phyloP scores from a whole-genome alignment of 805 yeast species.

The Candida chilensis region DNA sequence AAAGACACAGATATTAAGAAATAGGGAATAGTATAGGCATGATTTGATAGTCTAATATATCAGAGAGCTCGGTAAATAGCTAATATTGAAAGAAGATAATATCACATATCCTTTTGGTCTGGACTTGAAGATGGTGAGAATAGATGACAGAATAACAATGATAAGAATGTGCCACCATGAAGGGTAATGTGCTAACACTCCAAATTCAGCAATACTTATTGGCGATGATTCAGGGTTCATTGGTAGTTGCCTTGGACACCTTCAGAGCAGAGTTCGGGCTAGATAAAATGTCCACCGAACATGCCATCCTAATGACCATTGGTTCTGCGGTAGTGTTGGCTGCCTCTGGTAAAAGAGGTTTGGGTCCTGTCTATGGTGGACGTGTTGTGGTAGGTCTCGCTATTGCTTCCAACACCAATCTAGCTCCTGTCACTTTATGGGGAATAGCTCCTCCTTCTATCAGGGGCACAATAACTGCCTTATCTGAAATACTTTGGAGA shows the following conservation, averaged over 20 bases:
- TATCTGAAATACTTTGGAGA: conserved; percentile 42
- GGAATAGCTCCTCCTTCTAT: conserved; percentile 35
- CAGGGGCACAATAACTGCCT: conserved; percentile 35
- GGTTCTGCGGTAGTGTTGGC: conserved; percentile 33
- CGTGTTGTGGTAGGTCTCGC: conserved; percentile 44
- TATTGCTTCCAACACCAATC: conserved; percentile 39
- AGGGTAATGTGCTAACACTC: too few relatives aligned
- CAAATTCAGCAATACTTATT: too few relatives aligned
- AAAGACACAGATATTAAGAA: too few relatives aligned
- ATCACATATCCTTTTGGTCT: too few relatives aligned
- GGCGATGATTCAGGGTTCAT: conserved; percentile 51
- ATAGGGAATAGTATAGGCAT: too few relatives aligned
- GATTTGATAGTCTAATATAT: too few relatives aligned
- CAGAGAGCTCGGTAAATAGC: too few relatives aligned
- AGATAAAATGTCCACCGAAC: conserved; percentile 13
- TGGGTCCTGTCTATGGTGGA: conserved; percentile 43
- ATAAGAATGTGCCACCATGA: too few relatives aligned
- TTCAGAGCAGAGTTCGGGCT: conserved; percentile 36
- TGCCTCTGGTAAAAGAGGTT: conserved; percentile 18
- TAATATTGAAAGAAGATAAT: too few relatives aligned
- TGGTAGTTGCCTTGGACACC: conserved; percentile 38
- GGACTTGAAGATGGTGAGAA: too few relatives aligned
- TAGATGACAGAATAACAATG: too few relatives aligned
- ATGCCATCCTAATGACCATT: conserved; percentile 16
- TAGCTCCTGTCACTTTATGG: conserved; percentile 38